Evolutionary conservation across 768 basidiomycete genomes (phyloP).

Genomic region (Suillus paluster): DNA sequence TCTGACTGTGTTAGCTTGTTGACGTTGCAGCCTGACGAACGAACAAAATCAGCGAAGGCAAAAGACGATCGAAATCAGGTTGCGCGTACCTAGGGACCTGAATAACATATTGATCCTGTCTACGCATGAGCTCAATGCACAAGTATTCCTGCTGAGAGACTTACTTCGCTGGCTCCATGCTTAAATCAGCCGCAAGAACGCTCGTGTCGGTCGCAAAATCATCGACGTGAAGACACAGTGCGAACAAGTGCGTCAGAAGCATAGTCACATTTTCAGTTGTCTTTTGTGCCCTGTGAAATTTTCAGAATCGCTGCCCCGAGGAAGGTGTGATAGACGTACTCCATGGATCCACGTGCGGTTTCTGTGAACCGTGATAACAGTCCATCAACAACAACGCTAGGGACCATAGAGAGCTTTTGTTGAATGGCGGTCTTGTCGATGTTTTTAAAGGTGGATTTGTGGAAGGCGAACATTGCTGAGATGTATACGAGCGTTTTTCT

Average conservation of each 20-base stretch:
- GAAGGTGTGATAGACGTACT: conserved; percentile 45
- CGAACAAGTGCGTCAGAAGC: conserved; percentile 79
- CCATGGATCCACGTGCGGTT: conserved; percentile 63
- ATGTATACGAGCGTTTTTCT: conserved; percentile 84
- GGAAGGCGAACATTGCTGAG: conserved; percentile 79
- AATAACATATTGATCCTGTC: conserved; percentile 68
- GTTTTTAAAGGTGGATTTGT: conserved; percentile 43
- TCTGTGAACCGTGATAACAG: conserved; percentile 84
- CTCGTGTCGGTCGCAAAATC: conserved; percentile 73
- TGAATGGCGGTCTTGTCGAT: conserved; percentile 57
- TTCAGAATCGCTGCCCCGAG: not conserved
- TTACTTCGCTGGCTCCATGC: conserved; percentile 66
- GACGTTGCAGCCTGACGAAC: conserved; percentile 69
- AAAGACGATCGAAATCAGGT: not conserved
- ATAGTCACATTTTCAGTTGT: conserved; percentile 75
- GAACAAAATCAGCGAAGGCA: conserved; percentile 4
- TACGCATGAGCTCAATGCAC: conserved; percentile 8
- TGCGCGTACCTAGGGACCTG: conserved; percentile 65
- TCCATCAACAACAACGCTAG: conserved; percentile 70
- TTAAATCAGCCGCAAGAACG: conserved; percentile 74
- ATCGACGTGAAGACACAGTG: conserved; percentile 79
- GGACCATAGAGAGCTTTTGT: conserved; percentile 61
- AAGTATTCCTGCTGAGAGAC: conserved; percentile 29
- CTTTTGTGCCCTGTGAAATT: conserved; percentile 42
- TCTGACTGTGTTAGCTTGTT: conserved; percentile 60